Evolutionary conservation across 345 rosid species (phyloP), one percentile per base, ranked within the genome.

Genomic region (Rhizophora apiculata): DNA sequence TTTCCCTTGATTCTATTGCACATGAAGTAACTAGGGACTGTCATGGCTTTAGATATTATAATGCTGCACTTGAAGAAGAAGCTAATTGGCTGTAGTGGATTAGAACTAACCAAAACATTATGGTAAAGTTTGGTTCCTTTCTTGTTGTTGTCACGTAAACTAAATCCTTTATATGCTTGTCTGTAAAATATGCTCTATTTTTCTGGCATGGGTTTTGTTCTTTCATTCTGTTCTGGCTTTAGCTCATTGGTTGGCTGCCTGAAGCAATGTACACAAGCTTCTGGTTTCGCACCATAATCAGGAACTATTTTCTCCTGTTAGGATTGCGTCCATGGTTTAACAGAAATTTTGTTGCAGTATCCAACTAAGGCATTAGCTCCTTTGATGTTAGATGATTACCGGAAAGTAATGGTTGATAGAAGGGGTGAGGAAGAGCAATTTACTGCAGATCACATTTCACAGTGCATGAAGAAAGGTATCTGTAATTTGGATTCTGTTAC

Each of bases 321-420:
- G 18, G 49, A 1, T 43, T 43, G 15, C 49, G 19, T 13, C 18
- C 3, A 43, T 43, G 49, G 18, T 15, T 43, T 11, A 43, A 43
- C 19, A 11, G 49, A 43, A 43, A 13, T 71, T 74, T 56, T 57
- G 11, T 43, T 82, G 62, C 73, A 91, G 98, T 90, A 90, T 76
- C 98, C 99, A 4, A 92, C 99, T 13, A 95, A 90, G 79, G 99
- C 98, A 27, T 81, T 95, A 85, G 82, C 96, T 70, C 96, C 98
- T 3, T 69, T 95, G 60, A 90, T 95, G 98, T 80, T 92, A 82
- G 94, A 95, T 86, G 98, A 95, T 66, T 92, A 86, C 73, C 78
- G 98, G 56, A 88, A 88, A 76, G 85, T 90, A 57, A 84, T 92
- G 91, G 95, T 89, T 58, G 98, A 92, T 60, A 79, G 96, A 70